Evolutionary conservation across 345 rosid species (phyloP).

Genomic region (Aurinia saxatilis): DNA sequence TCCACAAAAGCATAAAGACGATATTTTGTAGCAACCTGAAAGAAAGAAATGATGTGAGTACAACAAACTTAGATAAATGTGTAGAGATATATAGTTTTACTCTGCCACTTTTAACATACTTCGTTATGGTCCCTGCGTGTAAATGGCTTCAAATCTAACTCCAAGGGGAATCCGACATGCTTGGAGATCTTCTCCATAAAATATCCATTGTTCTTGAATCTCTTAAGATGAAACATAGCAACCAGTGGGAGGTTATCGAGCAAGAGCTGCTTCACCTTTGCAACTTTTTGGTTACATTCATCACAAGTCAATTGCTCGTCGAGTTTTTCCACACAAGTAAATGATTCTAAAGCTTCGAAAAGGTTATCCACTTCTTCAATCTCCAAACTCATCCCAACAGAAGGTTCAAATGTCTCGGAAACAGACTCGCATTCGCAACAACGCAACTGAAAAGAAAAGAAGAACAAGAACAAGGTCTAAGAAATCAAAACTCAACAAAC

Average conservation of each 20-base stretch:
- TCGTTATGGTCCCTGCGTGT: slow-evolving; percentile 27
- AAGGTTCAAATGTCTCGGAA: slow-evolving; percentile 55
- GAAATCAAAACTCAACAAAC: too few relatives aligned
- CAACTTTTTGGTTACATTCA: slow-evolving; percentile 54
- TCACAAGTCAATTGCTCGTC: slow-evolving; percentile 65
- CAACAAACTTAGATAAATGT: too few relatives aligned
- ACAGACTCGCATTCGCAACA: slow-evolving; percentile 62
- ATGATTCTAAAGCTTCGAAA: slow-evolving; percentile 54
- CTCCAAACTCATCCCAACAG: slow-evolving; percentile 72
- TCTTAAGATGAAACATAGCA: slow-evolving; percentile 76
- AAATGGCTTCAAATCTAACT: slow-evolving; percentile 76
- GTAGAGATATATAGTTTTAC: too few relatives aligned
- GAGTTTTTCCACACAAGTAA: slow-evolving; percentile 68
- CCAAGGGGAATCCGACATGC: slow-evolving; percentile 68
- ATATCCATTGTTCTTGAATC: slow-evolving; percentile 72
- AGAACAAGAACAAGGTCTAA: neutral
- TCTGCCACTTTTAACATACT: slow-evolving; percentile 36
- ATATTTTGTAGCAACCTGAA: slow-evolving; percentile 51
- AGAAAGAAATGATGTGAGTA: neutral
- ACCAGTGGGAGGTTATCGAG: slow-evolving; percentile 59
- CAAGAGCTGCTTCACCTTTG: slow-evolving; percentile 71
- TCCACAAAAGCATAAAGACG: slow-evolving; percentile 70
- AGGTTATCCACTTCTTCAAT: slow-evolving; percentile 55
- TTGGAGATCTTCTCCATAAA: slow-evolving; percentile 65
- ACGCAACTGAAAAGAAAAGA: slow-evolving; percentile 38